Base-by-base conservation (phyloP, 2,329 filamentous ascomycete species). In the Trichoderma cornu-damae region DNA sequence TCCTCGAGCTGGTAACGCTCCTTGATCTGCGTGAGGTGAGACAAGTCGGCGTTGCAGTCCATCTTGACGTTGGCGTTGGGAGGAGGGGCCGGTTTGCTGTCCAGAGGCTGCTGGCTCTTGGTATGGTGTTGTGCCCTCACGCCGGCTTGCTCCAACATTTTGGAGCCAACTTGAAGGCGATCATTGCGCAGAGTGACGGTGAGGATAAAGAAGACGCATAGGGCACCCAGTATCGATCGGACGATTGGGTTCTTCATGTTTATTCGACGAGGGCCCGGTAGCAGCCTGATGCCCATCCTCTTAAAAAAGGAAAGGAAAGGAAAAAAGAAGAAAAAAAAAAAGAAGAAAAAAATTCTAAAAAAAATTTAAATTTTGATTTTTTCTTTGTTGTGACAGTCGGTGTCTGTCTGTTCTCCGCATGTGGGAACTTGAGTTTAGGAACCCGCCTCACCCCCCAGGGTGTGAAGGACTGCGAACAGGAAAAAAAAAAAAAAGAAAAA, bases 31-130 rank as follows among this genome's bases (percentile, higher is more conserved):
- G 69, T 68, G 57, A 83, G 72, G 52, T 77, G 73, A 11, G 73
- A 71, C 40, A 71, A 70, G 66, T 83, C 76, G 58, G 79, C 68
- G 60, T 72, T 72, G 69, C 80, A 84, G 63, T 79, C 72, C 74
- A 80, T 77, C 18, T 70, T 62, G 56, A 72, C 69, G 8, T 60
- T 62, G 58, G 51, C 59, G 65, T 6, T 62, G 57, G 28, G 18
- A n/a, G 30, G 60, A 48, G 50, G 58, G 8, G 30, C 20, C 5
- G 50, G 35, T 22, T 54, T 47, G 43, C 64, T 59, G 38, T 68
- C 63, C 38, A 72, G 65, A 3, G 70, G 70, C 3, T 67, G 65
- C 49, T 73, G 63, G 37, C 71, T 66, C 43, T 68, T 52, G 28
- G 66, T 59, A 30, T 58, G 60, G 6, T 63, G 64, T 18, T 65